Evolutionary conservation across 345 rosid species (phyloP).

Genomic region (Hibiscus mutabilis): DNA sequence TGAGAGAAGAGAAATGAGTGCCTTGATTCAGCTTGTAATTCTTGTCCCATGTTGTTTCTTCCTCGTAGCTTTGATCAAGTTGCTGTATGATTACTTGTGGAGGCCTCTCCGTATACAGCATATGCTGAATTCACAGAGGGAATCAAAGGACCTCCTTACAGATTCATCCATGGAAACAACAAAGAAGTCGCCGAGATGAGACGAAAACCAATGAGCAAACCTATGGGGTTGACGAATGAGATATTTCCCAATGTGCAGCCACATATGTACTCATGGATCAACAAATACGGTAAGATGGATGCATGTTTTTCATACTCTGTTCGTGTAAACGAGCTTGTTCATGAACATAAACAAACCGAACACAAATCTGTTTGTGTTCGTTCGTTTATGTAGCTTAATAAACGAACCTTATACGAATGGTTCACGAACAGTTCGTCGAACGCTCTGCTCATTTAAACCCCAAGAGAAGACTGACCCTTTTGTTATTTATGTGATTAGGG

Average conservation of each 20-base stretch:
- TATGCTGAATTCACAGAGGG: constrained; percentile 15
- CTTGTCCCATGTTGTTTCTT: neutral
- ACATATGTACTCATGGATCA: constrained; percentile 23
- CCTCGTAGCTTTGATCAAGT: constrained; percentile 2
- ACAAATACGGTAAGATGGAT: constrained; percentile 15
- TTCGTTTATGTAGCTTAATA: too few species aligned
- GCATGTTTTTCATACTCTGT: too few species aligned
- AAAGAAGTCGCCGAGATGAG: constrained; percentile 11
- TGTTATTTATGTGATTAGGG: too few species aligned
- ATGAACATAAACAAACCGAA: too few species aligned
- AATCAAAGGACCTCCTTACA: constrained; percentile 30
- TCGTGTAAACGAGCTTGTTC: too few species aligned
- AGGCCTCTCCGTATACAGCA: constrained; percentile 16
- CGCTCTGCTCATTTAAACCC: too few species aligned
- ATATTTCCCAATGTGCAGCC: constrained; percentile 20
- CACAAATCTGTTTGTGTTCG: too few species aligned
- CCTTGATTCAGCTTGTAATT: constrained; percentile 5
- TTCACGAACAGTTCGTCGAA: too few species aligned
- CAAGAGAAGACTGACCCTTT: too few species aligned
- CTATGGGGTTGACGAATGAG: constrained; percentile 17
- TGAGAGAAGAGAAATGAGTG: neutral
- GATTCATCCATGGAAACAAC: constrained; percentile 32
- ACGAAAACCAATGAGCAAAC: neutral
- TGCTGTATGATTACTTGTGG: constrained; percentile 23
- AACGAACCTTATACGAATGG: too few species aligned